These are phyloP conservation scores for Candida nemodendra DNA, from an alignment of 805 yeast species.

Conservation along the genomic window DNA sequence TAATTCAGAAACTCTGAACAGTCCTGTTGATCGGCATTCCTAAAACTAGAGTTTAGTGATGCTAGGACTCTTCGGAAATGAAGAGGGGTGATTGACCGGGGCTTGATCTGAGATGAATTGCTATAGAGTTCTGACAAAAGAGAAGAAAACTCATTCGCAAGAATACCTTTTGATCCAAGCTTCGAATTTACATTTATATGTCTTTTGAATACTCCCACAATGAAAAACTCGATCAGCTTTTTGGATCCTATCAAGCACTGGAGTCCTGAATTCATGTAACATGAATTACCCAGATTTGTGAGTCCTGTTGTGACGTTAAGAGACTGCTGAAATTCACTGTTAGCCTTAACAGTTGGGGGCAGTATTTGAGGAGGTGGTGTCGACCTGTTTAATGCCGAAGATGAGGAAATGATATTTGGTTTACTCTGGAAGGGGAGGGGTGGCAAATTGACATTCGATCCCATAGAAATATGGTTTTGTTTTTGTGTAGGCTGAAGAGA, in stretches of 20 bases:
- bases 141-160: conserved; percentile 67
- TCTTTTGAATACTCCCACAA: conserved; percentile 55
- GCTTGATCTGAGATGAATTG: conserved; percentile 28
- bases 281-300: conserved; percentile 81
- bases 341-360: conserved; percentile 2
- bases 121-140: conserved; percentile 55
- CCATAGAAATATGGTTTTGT: conserved; percentile 5
- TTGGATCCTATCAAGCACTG: conserved; percentile 81
- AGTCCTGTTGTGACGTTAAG: conserved; percentile 64
- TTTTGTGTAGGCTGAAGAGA: conserved; percentile 10
- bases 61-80: conserved; percentile 70
- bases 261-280: conserved; percentile 88
- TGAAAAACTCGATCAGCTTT: conserved; percentile 60
- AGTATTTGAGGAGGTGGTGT: conserved; percentile 9
- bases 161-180: conserved; percentile 77
- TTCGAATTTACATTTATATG: conserved; percentile 72
- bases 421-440: conserved; percentile 11
- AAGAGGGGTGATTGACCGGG: conserved; percentile 51
- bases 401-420: background rate
- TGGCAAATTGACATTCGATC: conserved; percentile 11
- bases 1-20: conserved; percentile 80
- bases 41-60: conserved; percentile 60
- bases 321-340: conserved; percentile 21
- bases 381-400: conserved; percentile 5
- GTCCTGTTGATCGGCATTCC: conserved; percentile 76